phyloP scores from a whole-genome alignment of 2,329 filamentous ascomycete genomes.

The Seiridium unicorne region DNA sequence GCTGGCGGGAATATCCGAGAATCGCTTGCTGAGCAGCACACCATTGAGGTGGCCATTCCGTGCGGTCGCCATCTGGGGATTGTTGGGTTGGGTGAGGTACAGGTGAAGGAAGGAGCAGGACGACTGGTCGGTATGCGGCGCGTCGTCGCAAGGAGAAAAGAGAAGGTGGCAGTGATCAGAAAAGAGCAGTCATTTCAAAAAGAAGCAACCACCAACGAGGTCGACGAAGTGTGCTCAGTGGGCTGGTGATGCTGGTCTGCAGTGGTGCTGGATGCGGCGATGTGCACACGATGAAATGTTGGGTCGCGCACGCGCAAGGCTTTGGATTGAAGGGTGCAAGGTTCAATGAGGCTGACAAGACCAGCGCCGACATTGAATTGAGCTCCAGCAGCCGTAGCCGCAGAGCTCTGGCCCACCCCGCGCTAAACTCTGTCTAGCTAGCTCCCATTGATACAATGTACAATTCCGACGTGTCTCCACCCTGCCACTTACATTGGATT shows the following conservation, averaged over 20 bases:
- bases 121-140: not conserved
- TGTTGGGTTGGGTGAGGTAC: conserved; percentile 17
- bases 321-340: not conserved
- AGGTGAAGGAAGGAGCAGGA: not conserved
- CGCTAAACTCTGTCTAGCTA: too few relatives aligned
- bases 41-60: conserved; percentile 42
- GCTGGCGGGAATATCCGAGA: conserved; percentile 62
- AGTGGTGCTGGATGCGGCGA: not conserved
- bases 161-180: not conserved
- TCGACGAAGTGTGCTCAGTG: not conserved
- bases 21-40: conserved; percentile 51
- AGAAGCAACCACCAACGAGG: not conserved
- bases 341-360: not conserved
- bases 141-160: not conserved
- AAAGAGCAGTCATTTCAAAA: not conserved
- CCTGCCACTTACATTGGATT: too few relatives aligned
- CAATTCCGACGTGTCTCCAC: too few relatives aligned
- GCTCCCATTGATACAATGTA: too few relatives aligned
- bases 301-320: not conserved
- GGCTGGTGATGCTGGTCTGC: not conserved
- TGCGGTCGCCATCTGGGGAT: conserved; percentile 36
- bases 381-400: too few relatives aligned
- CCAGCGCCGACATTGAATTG: too few relatives aligned
- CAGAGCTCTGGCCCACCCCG: too few relatives aligned
- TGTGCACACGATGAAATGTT: not conserved